Evolutionary conservation across 257 asterid species (phyloP), one percentile per base, ranked within the genome.

Genomic region (Cynanchum wilfordii): DNA sequence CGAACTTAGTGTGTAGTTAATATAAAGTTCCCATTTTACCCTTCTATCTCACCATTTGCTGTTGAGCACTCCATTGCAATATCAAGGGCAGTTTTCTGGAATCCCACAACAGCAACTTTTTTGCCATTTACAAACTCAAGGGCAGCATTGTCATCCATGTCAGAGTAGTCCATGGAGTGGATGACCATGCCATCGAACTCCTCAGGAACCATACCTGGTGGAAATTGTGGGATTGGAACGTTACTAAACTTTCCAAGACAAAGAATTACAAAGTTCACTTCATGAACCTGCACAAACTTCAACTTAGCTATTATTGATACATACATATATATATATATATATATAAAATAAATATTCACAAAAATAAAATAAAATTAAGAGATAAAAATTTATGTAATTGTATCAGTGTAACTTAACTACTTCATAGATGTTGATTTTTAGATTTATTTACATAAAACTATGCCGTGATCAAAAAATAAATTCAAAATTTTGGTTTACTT

Each of bases 81-180:
- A 45, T 45, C 51, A 45, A 84, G 75, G 50, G 83, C 89, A 16
- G 91, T 73, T 84, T 84, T 82, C 82, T 83, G 86, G 63, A 79
- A 78, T 38, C 89, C 91, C 51, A 86, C 84, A 7, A 84, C 80
- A 0, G 78, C 81, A 20, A 81, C 78, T 49, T 74, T 67, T 63
- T 81, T 84, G n/a, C 86, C 87, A 73, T 67, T 68, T 22, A 79
- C 54, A 10, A 77, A 66, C 30, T 80, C 72, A 42, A 73, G 47
- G 11, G 86, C 91, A 38, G 17, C 57, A 24, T 45, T 60, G 22
- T 63, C 17, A 51, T 83, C 84, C 91, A 84, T 80, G 4, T 71
- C 58, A 25, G 85, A 76, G 62, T 84, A 84, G 3, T 84, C 87
- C 84, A 84, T 82, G 65, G 88, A 84, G 68, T 84, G 90, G 27